Evolutionary conservation across 1,139 yeast species (phyloP), one percentile per base, ranked within the genome.

Genomic region (Hanseniaspora uvarum): DNA sequence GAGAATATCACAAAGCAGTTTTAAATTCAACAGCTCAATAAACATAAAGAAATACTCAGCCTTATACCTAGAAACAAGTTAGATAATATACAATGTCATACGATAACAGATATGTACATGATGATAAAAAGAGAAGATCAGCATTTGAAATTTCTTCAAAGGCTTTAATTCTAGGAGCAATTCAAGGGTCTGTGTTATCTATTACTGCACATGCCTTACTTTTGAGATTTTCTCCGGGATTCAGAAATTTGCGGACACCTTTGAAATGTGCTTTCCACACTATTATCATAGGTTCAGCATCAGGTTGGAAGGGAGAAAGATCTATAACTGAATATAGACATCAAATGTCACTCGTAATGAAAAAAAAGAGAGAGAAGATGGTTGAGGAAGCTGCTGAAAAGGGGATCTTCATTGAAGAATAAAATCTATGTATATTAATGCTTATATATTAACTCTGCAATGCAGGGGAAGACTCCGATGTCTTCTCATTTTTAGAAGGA

Each of bases 351-450:
- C 58, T n/a, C 63, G 65, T 34, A 71, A 70, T 56, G 52, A 58
- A 49, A 56, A 3, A 56, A 34, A 64, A 72, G 59, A 63, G 71
- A 56, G 62, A 62, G 46, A 63, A 61, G 44, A 61, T 69, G 18
- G 53, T 72, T 40, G 71, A 70, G 54, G 72, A 70, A 37, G 74
- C 74, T 37, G 74, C 74, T 18, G 74, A 71, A 26, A 63, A 71
- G 52, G 75, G 74, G 1, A 62, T 70, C 19, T 71, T 68, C 49
- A 54, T 71, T 43, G 73, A 70, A 51, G 73, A 68, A 46, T 68
- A 63, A 31, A 58, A n/a, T 10, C 14, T 11, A 21, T n/a, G n/a
- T n/a, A n/a, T n/a, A n/a, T n/a, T n/a, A 16, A 18, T 28, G 10
- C 18, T 8, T 41, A 41, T 28, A 26, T 19, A 26, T 14, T 28